Evolutionary conservation across 768 basidiomycete genomes (phyloP).

Genomic region (Phylloporus arenicola): DNA sequence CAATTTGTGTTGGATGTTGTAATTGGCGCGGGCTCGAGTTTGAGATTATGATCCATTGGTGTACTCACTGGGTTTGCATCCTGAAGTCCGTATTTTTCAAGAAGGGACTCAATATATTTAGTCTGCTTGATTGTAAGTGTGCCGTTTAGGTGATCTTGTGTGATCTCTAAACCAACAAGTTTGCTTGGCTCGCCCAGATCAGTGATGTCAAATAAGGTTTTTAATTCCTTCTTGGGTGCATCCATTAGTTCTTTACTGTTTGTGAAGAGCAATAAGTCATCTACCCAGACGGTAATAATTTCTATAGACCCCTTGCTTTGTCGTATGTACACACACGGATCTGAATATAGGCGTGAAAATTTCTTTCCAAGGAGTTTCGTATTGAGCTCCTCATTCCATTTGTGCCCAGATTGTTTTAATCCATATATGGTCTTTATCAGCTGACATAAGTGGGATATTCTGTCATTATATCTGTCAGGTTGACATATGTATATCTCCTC

Average conservation of each 20-base stretch:
- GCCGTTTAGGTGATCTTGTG: neutral
- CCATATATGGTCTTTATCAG: too few species aligned
- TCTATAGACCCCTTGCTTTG: neutral
- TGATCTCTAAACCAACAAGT: constrained; percentile 15
- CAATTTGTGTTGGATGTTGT: rapidly evolving
- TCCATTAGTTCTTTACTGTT: neutral
- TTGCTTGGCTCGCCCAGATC: too few species aligned
- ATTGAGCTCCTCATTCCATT: too few species aligned
- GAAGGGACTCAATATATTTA: constrained; percentile 2
- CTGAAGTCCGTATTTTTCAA: neutral
- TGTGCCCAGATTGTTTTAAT: too few species aligned
- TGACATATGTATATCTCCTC: too few species aligned
- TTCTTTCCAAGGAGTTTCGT: neutral
- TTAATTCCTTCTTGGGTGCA: too few species aligned
- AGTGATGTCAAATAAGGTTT: too few species aligned
- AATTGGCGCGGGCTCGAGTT: neutral
- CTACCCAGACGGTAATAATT: constrained; percentile 21
- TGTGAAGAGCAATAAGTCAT: constrained; percentile 3
- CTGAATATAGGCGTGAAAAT: neutral
- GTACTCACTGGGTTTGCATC: constrained; percentile 3
- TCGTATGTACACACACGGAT: constrained; percentile 2
- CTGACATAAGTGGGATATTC: too few species aligned
- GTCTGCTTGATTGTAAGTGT: neutral
- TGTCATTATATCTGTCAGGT: too few species aligned
- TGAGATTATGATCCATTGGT: neutral